Evolutionary conservation across 176 grass and related monocot genomes (phyloP), one percentile per base, ranked within the genome.

Genomic region (Cymbopogon citratus): DNA sequence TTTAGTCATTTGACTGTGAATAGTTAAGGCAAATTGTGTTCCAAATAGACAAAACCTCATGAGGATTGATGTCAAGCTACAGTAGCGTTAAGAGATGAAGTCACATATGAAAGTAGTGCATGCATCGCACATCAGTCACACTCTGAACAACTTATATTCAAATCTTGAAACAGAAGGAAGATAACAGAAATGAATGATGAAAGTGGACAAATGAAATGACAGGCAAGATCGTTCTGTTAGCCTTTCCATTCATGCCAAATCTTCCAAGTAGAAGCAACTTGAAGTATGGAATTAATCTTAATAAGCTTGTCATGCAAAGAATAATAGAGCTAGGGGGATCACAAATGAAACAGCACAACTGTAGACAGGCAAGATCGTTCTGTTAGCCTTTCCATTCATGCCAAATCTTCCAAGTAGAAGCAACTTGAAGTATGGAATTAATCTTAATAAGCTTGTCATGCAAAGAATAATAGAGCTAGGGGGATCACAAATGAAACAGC

Each of bases 121-220:
- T 18, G 52, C 26, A 49, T 29, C 8, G 9, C 18, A n/a, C 34
- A 49, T 70, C 31, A 33, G 44, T 36, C 75, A 21, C 61, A 29
- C 51, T 85, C 64, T 61, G 65, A 41, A 77, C 27, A 74, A 56
- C 33, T 40, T 16, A 63, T 80, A 48, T 77, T 84, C 49, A 79
- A 85, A 71, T 72, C 87, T 89, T 89, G 71, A 69, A 71, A 89
- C 25, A 56, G 12, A 85, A 89, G 87, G 71, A 76, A 85, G 63
- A 85, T 81, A 85, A 89, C 82, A 78, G 79, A 68, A 84, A 79
- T 29, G 82, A 89, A 41, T 56, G 63, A 46, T 16, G 15, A 5
- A 66, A 40, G 26, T 67, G 34, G 45, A 67, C 24, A 34, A 70
- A 70, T 61, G 66, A 46, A 66, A 66, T 11, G 45, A 57, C 34